phyloP scores from a whole-genome alignment of 352 stramenopile species.

The Phytopythium kandeliae region DNA sequence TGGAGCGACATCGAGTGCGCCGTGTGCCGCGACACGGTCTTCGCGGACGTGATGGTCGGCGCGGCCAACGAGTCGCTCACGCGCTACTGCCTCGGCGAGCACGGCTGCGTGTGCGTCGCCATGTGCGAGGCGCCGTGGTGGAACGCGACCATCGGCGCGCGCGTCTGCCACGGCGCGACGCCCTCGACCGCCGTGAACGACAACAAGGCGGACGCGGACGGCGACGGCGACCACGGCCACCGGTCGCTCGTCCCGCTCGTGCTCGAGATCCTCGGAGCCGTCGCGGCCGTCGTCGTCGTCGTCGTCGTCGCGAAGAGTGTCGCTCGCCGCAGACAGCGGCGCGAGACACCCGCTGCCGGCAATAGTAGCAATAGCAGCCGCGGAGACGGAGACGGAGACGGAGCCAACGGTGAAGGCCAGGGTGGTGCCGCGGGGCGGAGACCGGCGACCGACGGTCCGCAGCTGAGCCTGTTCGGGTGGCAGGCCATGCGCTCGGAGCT shows the following conservation, averaged over 20 bases:
- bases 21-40: slow-evolving; percentile 15
- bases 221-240: slow-evolving; percentile 6
- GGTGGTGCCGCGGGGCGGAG: too few relatives aligned
- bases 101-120: slow-evolving; percentile 30
- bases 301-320: slow-evolving; percentile 24
- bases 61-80: slow-evolving; percentile 26
- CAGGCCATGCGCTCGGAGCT: slow-evolving; percentile 40
- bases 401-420: slow-evolving; percentile 9
- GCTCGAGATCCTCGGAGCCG: slow-evolving; percentile 19
- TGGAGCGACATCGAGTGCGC: slow-evolving; percentile 23
- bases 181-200: slow-evolving; percentile 3
- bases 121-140: slow-evolving; percentile 34
- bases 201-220: slow-evolving; percentile 17
- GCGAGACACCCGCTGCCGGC: background rate
- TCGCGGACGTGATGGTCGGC: slow-evolving; percentile 24
- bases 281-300: slow-evolving; percentile 23
- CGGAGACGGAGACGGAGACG: slow-evolving; percentile 4
- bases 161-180: slow-evolving; percentile 22
- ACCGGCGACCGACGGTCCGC: background rate
- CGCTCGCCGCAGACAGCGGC: slow-evolving; percentile 8
- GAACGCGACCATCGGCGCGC: slow-evolving; percentile 19
- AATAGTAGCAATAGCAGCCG: slow-evolving; percentile 5
- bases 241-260: slow-evolving; percentile 13
- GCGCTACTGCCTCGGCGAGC: slow-evolving; percentile 28
- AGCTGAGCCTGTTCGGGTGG: slow-evolving; percentile 49